Conservation (phyloP, 306 rosid species). For the Prunus fruticosa region DNA sequence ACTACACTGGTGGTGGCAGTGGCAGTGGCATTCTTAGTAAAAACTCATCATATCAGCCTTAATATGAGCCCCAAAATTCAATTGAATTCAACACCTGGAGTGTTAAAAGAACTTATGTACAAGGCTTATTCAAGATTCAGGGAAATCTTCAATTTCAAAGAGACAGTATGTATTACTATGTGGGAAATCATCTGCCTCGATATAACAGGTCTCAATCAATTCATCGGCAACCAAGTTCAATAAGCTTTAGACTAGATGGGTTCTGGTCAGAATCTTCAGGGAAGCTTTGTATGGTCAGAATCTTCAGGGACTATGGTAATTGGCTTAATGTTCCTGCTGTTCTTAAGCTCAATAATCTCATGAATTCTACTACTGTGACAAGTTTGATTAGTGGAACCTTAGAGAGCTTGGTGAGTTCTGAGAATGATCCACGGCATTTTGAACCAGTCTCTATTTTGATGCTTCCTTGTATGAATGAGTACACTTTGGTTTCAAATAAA, state of each 20-base stretch:
- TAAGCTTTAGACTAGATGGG: slow-evolving; percentile 16
- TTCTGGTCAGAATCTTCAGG: background rate
- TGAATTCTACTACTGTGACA: too few relatives aligned
- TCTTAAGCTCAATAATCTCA: too few relatives aligned
- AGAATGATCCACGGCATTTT: slow-evolving; percentile 20
- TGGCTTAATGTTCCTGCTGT: too few relatives aligned
- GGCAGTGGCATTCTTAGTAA: background rate
- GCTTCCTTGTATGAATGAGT: slow-evolving; percentile 30
- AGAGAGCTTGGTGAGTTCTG: too few relatives aligned
- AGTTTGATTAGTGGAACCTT: too few relatives aligned
- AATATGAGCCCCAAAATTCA: background rate
- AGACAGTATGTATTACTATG: slow-evolving; percentile 1
- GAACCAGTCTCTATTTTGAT: slow-evolving; percentile 41
- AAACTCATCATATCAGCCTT: too few relatives aligned
- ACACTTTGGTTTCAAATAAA: slow-evolving; percentile 26
- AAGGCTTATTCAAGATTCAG: slow-evolving; percentile 30
- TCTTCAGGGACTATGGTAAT: too few relatives aligned
- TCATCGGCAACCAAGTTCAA: background rate
- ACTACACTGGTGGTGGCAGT: slow-evolving; percentile 33
- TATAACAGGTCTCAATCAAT: background rate
- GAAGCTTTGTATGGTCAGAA: too few relatives aligned
- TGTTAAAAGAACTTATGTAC: slow-evolving; percentile 16
- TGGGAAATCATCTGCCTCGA: background rate
- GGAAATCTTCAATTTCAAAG: slow-evolving; percentile 23
- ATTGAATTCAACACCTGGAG: slow-evolving; percentile 2